These are phyloP conservation scores for Leccinum sublutescens DNA, from an alignment of 768 basidiomycete species.

Conservation along the genomic window DNA sequence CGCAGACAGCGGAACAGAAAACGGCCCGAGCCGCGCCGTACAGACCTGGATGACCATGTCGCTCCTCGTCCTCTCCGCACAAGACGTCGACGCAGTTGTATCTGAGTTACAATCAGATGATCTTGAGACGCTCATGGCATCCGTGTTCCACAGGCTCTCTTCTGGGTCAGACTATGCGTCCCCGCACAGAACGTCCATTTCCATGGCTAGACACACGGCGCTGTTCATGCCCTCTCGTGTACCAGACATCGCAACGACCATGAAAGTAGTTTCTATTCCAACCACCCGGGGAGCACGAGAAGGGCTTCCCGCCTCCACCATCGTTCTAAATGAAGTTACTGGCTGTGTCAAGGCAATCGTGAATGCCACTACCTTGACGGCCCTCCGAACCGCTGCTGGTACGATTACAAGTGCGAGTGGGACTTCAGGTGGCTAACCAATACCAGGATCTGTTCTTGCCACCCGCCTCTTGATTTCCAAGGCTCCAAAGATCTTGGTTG, in stretches of 20 bases:
- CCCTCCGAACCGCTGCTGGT: slow-evolving; percentile 83
- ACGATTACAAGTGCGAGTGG: slow-evolving; percentile 7
- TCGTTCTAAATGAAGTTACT: slow-evolving; percentile 68
- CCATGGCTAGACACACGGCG: slow-evolving; percentile 52
- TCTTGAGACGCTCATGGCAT: slow-evolving; percentile 56
- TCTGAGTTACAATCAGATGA: slow-evolving; percentile 43
- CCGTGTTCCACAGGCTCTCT: slow-evolving; percentile 53
- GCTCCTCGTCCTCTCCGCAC: slow-evolving; percentile 58
- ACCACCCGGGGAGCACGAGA: slow-evolving; percentile 35
- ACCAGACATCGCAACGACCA: slow-evolving; percentile 49
- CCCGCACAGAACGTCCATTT: slow-evolving; percentile 62
- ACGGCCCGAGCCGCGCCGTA: neutral
- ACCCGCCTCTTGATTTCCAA: slow-evolving; percentile 49
- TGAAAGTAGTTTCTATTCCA: slow-evolving; percentile 85
- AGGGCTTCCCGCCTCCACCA: slow-evolving; percentile 75
- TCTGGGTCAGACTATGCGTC: slow-evolving; percentile 22
- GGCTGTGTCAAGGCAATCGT: slow-evolving; percentile 73
- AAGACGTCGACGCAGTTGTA: slow-evolving; percentile 54
- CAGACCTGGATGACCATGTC: slow-evolving; percentile 29
- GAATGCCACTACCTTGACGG: slow-evolving; percentile 76
- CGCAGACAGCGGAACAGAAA: no score
- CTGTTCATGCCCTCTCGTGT: slow-evolving; percentile 86
- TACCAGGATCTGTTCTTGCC: slow-evolving; percentile 66
- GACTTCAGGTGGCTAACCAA: neutral
- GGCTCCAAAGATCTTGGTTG: slow-evolving; percentile 47